These are phyloP conservation scores for Zasmidium angulare DNA, from an alignment of 2,329 filamentous ascomycete genomes.

Conservation along the genomic window DNA sequence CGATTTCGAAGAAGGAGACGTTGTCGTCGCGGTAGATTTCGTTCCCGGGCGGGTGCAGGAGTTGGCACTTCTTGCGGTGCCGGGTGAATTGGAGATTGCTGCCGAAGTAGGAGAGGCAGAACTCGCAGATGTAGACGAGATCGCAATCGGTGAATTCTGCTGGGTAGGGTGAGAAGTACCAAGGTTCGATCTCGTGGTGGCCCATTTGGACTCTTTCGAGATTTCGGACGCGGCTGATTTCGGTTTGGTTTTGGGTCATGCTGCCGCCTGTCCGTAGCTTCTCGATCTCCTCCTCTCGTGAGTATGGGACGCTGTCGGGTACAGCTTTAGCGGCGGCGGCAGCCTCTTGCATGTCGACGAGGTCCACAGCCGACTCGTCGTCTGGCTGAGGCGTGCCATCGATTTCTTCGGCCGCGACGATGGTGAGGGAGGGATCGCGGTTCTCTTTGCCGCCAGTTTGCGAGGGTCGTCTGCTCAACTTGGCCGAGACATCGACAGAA, in stretches of 20 bases:
- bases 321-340: slow-evolving; percentile 54
- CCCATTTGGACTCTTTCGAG: slow-evolving; percentile 94
- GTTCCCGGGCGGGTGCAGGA: slow-evolving; percentile 92
- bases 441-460: slow-evolving; percentile 63
- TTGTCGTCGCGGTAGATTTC: slow-evolving; percentile 96
- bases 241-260: slow-evolving; percentile 98
- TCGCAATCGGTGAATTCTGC: slow-evolving; percentile 85
- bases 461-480: slow-evolving; percentile 51
- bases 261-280: slow-evolving; percentile 91
- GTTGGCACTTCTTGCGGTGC: slow-evolving; percentile 84
- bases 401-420: slow-evolving; percentile 46
- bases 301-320: slow-evolving; percentile 56
- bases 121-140: slow-evolving; percentile 94
- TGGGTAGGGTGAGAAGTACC: slow-evolving; percentile 98
- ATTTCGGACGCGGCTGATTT: slow-evolving; percentile 94
- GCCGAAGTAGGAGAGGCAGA: slow-evolving; percentile 89
- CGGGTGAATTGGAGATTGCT: slow-evolving; percentile 78
- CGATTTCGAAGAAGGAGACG: slow-evolving; percentile 95
- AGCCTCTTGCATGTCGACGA: slow-evolving; percentile 53
- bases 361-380: slow-evolving; percentile 53
- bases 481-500: slow-evolving; percentile 55
- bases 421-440: slow-evolving; percentile 47
- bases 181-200: slow-evolving; percentile 85
- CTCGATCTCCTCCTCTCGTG: slow-evolving; percentile 89
- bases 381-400: slow-evolving; percentile 52